Percentiles rank a stretch among this genome's conserved stretches.
Conservation (phyloP, 345 rosid species). For the Schrenkiella parvula region DNA sequence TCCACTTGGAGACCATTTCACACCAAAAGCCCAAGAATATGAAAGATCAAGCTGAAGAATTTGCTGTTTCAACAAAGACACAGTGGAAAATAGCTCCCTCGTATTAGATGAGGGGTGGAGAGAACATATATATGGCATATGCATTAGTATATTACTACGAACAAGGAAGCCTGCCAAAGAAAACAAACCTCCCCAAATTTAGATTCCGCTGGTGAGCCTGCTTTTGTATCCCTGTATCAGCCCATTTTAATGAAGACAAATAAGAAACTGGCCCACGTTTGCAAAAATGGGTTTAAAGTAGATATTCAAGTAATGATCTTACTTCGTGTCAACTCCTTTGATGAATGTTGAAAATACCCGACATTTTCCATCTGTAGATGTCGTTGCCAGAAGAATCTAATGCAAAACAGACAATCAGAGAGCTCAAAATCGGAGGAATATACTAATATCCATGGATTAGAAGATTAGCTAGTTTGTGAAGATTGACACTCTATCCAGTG, state of each 20-base stretch:
- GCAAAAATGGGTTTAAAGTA: not conserved
- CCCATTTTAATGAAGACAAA: slow-evolving; percentile 19
- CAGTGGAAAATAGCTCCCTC: slow-evolving; percentile 18
- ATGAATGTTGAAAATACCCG: slow-evolving; percentile 93
- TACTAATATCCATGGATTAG: not conserved
- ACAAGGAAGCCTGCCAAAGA: not conserved
- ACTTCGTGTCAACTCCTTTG: slow-evolving; percentile 97
- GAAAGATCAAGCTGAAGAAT: slow-evolving; percentile 98
- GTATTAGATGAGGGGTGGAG: not conserved
- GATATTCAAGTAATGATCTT: slow-evolving; percentile 12
- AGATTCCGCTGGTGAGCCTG: slow-evolving; percentile 61
- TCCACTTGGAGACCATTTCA: slow-evolving; percentile 98
- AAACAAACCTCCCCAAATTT: slow-evolving; percentile 93
- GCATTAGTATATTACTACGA: not conserved
- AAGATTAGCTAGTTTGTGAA: not conserved
- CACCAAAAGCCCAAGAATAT: slow-evolving; percentile 98
- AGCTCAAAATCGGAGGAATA: not conserved
- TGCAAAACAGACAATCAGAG: slow-evolving; percentile 16
- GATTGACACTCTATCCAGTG: not conserved
- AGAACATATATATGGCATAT: not conserved
- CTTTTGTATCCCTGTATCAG: slow-evolving; percentile 63
- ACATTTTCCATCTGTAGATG: slow-evolving; percentile 98
- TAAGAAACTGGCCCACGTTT: slow-evolving; percentile 14
- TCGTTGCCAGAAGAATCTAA: slow-evolving; percentile 90
- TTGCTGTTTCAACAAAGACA: slow-evolving; percentile 55